phyloP scores from a whole-genome alignment of 768 basidiomycete species.

The Suillus subalutaceus region DNA sequence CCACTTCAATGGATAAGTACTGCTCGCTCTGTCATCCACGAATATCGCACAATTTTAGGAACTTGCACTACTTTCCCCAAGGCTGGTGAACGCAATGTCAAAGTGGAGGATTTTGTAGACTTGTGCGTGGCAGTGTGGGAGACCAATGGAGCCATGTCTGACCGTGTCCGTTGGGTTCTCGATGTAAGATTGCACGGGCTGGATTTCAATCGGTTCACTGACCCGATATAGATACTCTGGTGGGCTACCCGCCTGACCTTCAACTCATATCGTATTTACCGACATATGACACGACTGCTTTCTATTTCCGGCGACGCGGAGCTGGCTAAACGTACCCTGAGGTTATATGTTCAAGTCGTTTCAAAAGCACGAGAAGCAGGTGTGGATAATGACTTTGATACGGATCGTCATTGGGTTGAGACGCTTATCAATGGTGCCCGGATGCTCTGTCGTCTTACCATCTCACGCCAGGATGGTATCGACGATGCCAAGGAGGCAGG shows the following conservation, averaged over 20 bases:
- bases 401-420: slow-evolving; percentile 72
- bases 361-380: slow-evolving; percentile 71
- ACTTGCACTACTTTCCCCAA: slow-evolving; percentile 75
- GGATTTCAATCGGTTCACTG: slow-evolving; percentile 1
- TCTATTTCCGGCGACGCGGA: slow-evolving; percentile 59
- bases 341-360: slow-evolving; percentile 83
- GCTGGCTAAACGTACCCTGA: slow-evolving; percentile 74
- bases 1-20: slow-evolving; percentile 63
- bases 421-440: slow-evolving; percentile 77
- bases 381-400: slow-evolving; percentile 56
- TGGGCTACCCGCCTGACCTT: slow-evolving; percentile 95
- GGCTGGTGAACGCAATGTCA: slow-evolving; percentile 77
- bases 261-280: slow-evolving; percentile 83
- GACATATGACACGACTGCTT: slow-evolving; percentile 81
- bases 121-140: slow-evolving; percentile 84
- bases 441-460: slow-evolving; percentile 65
- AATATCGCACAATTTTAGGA: slow-evolving; percentile 70
- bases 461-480: slow-evolving; percentile 46
- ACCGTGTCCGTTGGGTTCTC: slow-evolving; percentile 75
- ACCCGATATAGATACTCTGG: slow-evolving; percentile 70
- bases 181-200: slow-evolving; percentile 53
- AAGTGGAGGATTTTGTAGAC: slow-evolving; percentile 85
- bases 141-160: slow-evolving; percentile 61
- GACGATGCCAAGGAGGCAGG: slow-evolving; percentile 68
- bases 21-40: slow-evolving; percentile 66